phyloP scores from a whole-genome alignment of 164 flowering plant species.

The Vitis riparia region DNA sequence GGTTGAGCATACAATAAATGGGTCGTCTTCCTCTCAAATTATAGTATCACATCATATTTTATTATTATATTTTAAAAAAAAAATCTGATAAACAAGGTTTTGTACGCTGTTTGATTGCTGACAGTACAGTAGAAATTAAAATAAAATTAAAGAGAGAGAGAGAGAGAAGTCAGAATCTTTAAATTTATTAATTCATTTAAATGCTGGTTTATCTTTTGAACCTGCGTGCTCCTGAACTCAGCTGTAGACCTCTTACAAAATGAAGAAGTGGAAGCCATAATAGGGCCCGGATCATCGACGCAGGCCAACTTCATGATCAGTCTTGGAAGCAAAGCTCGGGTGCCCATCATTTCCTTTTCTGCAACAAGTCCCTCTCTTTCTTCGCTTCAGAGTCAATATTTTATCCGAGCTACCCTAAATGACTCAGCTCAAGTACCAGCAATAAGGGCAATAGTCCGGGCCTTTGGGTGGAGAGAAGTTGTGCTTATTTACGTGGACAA shows the following conservation, averaged over 20 bases:
- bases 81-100: no score
- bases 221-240: no score
- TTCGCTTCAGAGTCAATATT: constrained; percentile 24
- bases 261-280: constrained; percentile 29
- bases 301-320: constrained; percentile 23
- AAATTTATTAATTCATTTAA: no score
- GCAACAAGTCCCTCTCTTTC: constrained; percentile 40
- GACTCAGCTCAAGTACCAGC: constrained; percentile 39
- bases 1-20: no score
- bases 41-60: no score
- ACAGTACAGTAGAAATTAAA: no score
- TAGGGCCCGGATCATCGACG: constrained; percentile 29
- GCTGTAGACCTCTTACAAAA: constrained; percentile 17
- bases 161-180: no score
- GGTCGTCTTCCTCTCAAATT: no score
- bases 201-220: no score
- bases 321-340: constrained; percentile 30
- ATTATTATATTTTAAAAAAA: no score
- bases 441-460: constrained; percentile 22
- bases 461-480: constrained; percentile 33
- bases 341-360: constrained; percentile 42
- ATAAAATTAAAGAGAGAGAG: no score
- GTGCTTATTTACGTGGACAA: constrained; percentile 31
- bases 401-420: constrained; percentile 26
- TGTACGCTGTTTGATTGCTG: no score